Conservation (phyloP, 2,329 filamentous ascomycete genomes). For the Lasiodiplodia gonubiensis region DNA sequence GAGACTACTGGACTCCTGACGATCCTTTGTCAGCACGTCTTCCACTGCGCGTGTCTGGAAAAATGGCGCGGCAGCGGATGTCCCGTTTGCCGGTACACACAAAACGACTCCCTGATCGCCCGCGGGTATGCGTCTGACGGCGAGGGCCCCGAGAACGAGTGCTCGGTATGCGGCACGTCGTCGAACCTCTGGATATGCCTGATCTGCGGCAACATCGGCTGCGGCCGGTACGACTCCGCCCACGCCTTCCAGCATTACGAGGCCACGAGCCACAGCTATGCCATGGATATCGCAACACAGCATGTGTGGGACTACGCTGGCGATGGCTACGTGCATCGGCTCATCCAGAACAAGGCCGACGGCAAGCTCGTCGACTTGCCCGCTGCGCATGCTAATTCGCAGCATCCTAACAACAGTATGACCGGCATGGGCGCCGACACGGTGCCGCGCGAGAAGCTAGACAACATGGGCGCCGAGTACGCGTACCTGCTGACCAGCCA, state of each 20-base stretch:
- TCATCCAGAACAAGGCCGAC: slow-evolving; percentile 92
- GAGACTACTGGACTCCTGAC: slow-evolving; percentile 94
- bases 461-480: slow-evolving; percentile 89
- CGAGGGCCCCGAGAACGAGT: slow-evolving; percentile 69
- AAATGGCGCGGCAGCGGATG: slow-evolving; percentile 96
- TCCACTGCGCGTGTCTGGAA: slow-evolving; percentile 93
- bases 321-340: slow-evolving; percentile 92
- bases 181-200: slow-evolving; percentile 94
- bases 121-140: slow-evolving; percentile 48
- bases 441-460: slow-evolving; percentile 73
- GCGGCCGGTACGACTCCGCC: slow-evolving; percentile 90
- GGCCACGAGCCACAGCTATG: slow-evolving; percentile 85
- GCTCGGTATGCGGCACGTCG: slow-evolving; percentile 78
- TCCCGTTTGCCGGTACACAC: slow-evolving; percentile 91
- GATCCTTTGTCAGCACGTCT: slow-evolving; percentile 96
- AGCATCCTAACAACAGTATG: slow-evolving; percentile 43
- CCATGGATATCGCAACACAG: slow-evolving; percentile 90
- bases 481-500: slow-evolving; percentile 92
- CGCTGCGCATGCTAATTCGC: slow-evolving; percentile 48
- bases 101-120: slow-evolving; percentile 57
- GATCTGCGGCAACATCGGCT: slow-evolving; percentile 90
- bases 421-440: slow-evolving; percentile 62
- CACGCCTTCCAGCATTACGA: slow-evolving; percentile 96
- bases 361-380: slow-evolving; percentile 93
- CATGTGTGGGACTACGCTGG: slow-evolving; percentile 98